Percentiles rank a stretch among this genome's conserved stretches.
phyloP scores from a whole-genome alignment of 257 asterid species.

The Lavandula angustifolia region DNA sequence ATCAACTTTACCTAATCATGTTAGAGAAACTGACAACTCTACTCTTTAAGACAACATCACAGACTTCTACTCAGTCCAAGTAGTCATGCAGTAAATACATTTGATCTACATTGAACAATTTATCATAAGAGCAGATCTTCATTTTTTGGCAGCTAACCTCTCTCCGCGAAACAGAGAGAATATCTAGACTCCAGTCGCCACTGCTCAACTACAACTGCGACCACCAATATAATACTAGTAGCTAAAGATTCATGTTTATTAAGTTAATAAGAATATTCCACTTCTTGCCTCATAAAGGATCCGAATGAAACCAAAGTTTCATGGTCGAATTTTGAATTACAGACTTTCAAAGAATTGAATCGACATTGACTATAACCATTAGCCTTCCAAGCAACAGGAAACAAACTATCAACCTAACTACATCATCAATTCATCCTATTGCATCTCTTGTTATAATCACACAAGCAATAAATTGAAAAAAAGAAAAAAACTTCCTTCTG shows the following conservation, averaged over 20 bases:
- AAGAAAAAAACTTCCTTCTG: neutral
- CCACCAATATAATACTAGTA: neutral
- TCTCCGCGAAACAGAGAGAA: neutral
- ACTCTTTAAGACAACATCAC: too few relatives aligned
- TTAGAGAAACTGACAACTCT: neutral
- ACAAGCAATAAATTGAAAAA: neutral
- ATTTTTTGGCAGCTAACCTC: too few relatives aligned
- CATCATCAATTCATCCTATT: neutral
- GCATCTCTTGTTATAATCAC: neutral
- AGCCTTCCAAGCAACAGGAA: neutral
- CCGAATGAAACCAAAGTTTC: too few relatives aligned
- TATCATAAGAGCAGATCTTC: too few relatives aligned
- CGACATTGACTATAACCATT: too few relatives aligned
- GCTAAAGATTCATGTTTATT: neutral
- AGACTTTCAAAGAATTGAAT: too few relatives aligned
- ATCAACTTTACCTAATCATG: conserved; percentile 1
- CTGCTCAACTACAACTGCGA: neutral
- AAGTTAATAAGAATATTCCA: neutral
- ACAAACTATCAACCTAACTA: conserved; percentile 20
- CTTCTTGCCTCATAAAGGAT: too few relatives aligned
- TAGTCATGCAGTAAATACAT: too few relatives aligned
- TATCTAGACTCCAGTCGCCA: neutral
- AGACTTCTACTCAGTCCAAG: too few relatives aligned
- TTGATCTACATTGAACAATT: too few relatives aligned
- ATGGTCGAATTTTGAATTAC: too few relatives aligned